Percentiles rank a stretch among this genome's conserved stretches.
Evolutionary conservation across 495 filamentous ascomycete genomes (phyloP).

Genomic region (Hapsidospora chrysogenum): DNA sequence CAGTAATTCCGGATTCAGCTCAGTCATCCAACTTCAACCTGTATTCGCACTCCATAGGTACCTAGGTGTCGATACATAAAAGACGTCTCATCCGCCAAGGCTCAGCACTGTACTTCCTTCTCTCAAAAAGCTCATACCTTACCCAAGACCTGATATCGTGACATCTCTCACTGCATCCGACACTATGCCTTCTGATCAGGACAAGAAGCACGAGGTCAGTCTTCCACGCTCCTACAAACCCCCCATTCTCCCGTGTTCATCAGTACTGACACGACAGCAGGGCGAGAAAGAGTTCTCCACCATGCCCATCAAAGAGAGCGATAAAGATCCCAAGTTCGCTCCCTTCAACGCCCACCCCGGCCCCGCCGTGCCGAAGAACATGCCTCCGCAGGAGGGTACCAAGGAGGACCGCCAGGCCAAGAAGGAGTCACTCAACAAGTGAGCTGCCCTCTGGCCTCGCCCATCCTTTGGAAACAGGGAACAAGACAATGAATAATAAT

Average conservation of each 20-base stretch:
- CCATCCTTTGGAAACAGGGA: too few relatives aligned
- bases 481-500: too few relatives aligned
- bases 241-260: background rate
- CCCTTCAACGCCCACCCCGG: slow-evolving; percentile 31
- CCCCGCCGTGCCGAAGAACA: slow-evolving; percentile 27
- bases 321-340: slow-evolving; percentile 18
- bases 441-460: too few relatives aligned
- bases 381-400: slow-evolving; percentile 36
- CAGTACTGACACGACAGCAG: slow-evolving; percentile 1
- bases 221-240: background rate
- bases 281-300: slow-evolving; percentile 9
- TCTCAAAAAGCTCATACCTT: too few relatives aligned
- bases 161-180: too few relatives aligned
- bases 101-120: too few relatives aligned
- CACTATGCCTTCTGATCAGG: slow-evolving; percentile 4
- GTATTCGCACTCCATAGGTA: too few relatives aligned
- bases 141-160: background rate
- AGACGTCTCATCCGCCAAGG: too few relatives aligned
- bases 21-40: too few relatives aligned
- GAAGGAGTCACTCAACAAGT: slow-evolving; percentile 49
- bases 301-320: slow-evolving; percentile 9
- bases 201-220: slow-evolving; percentile 3
- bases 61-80: too few relatives aligned
- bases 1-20: too few relatives aligned
- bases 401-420: slow-evolving; percentile 51